Base-by-base conservation (phyloP, 805 yeast species). In the Metschnikowia gruessii region DNA sequence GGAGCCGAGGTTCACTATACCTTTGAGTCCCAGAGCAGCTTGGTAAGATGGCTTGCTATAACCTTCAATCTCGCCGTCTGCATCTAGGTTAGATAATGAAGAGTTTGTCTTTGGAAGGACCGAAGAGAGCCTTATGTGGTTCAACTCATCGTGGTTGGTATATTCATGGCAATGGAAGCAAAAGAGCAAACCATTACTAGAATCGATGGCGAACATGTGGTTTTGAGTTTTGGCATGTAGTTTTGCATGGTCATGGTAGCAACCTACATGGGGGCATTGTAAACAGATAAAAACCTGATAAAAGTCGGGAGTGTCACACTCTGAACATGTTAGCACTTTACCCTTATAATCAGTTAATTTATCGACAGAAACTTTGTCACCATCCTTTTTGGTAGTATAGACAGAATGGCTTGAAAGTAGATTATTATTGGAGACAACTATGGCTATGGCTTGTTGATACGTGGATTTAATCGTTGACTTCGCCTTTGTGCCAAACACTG, bases 1-100 rank as follows among this genome's bases (percentile, higher is more conserved):
- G 0, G 99, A 87, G 0, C 99, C 99, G 83, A 92, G 81, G 63
- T 92, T 92, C 42, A 89, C 83, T 55, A 94, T 80, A 3, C 99
- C 99, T 43, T 86, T 77, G 17, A 94, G 69, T 0, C 97, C 98
- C n/a, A 82, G 77, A 5, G 80, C 72, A 1, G 91, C 85, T 43
- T 76, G 76, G 55, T 60, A 66, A 17, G 70, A 62, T 30, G 88
- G 87, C 33, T 52, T 51, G 13, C 48, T 33, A 52, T 59, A 66
- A 43, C 53, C 54, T 13, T 32, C 47, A 19, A 33, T 15, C 8
- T 41, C 46, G n/a, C 26, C 37, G 18, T 33, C 43, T 13, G 43
- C 18, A 29, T 26, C 31, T 9, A 26, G 28, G 31, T 19, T 40
- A 17, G 35, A 24, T 18, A 26, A 18, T 8, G 18, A 42, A 31